Percentiles rank a stretch among this genome's conserved stretches.
phyloP scores from a whole-genome alignment of 371 early-diverging fungal species.

The Polyrhizophydium stewartii region DNA sequence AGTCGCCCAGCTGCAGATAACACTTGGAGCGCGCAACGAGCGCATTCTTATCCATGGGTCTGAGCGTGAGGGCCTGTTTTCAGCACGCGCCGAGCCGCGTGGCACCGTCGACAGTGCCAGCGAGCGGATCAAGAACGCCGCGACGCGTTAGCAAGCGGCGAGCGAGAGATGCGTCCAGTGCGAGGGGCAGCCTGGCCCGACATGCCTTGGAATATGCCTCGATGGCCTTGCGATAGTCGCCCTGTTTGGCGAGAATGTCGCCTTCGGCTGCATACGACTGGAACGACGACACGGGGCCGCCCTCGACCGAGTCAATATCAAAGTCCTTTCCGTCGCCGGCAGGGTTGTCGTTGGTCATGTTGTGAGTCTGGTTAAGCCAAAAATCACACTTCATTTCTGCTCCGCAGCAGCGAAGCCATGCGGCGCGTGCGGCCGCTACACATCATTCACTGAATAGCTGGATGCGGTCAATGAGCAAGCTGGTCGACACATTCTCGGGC shows the following conservation, averaged over 20 bases:
- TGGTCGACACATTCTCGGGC: no score
- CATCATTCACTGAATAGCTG: no score
- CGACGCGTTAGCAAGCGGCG: no score
- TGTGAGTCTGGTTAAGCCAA: no score
- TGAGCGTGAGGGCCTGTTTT: conserved; percentile 37
- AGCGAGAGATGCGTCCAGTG: no score
- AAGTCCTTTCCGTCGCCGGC: not conserved
- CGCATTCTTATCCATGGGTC: conserved; percentile 38
- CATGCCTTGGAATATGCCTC: conserved; percentile 39
- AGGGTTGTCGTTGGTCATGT: no score
- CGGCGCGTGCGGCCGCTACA: no score
- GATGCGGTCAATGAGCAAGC: no score
- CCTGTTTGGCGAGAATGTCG: conserved; percentile 44
- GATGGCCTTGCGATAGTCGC: conserved; percentile 37
- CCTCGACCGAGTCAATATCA: conserved; percentile 1
- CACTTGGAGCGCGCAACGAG: conserved; percentile 45
- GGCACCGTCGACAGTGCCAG: not conserved
- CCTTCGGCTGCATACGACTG: conserved; percentile 44
- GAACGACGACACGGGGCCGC: conserved; percentile 27
- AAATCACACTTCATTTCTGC: no score
- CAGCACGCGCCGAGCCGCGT: conserved; percentile 15
- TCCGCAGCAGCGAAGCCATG: no score
- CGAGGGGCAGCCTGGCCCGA: no score
- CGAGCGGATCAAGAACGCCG: not conserved
- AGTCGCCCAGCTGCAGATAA: conserved; percentile 34